A percentile compares a stretch with the other conserved stretches of the same genome.
Evolutionary conservation across 1,284 basidiomycete species (phyloP).

Genomic region (Irpex lacteus): DNA sequence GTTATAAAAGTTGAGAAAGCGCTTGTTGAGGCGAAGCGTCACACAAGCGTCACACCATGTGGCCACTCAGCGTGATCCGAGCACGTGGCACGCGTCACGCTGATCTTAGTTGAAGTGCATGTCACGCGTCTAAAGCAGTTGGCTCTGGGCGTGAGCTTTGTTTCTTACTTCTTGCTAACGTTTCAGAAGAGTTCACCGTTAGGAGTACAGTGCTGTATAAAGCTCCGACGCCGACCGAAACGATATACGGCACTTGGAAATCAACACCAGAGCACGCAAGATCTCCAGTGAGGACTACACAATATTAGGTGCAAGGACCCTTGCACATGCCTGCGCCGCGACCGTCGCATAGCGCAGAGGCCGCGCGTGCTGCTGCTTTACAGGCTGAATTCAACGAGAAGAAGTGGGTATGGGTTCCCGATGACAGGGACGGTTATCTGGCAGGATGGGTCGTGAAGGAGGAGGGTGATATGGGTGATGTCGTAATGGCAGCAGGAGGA

Average conservation of each 20-base stretch:
- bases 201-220: background rate
- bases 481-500: constrained; percentile 78
- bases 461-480: constrained; percentile 73
- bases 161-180: background rate
- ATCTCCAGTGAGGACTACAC: background rate
- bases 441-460: constrained; percentile 89
- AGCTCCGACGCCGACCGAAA: background rate
- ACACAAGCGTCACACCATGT: background rate
- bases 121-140: constrained; percentile 9
- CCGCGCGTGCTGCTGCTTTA: constrained; percentile 77
- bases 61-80: background rate
- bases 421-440: constrained; percentile 85
- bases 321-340: constrained; percentile 47
- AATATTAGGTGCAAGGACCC: background rate
- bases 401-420: constrained; percentile 96
- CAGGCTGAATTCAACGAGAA: constrained; percentile 97
- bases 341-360: constrained; percentile 64
- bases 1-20: no score
- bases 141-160: background rate
- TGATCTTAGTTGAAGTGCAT: background rate
- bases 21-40: background rate
- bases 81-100: background rate
- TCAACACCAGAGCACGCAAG: background rate
- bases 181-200: background rate
- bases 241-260: background rate